Base-by-base conservation (phyloP, 352 stramenopile species). In the Pythium aristosporum region DNA sequence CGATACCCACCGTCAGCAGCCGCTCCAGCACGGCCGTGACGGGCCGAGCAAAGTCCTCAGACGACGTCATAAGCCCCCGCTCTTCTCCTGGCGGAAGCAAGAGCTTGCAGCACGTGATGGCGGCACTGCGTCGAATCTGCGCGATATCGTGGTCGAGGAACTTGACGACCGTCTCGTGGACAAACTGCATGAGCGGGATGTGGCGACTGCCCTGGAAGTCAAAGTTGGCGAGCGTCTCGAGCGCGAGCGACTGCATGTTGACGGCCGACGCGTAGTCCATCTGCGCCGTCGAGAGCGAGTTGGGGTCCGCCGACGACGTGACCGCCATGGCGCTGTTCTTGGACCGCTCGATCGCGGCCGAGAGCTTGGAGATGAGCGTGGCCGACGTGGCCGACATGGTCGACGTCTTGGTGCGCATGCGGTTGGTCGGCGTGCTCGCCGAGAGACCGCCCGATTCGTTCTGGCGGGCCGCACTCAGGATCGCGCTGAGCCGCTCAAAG, bases 21-120 rank as follows among this genome's bases (percentile, higher is more conserved):
- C 85, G 81, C 60, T 96, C 85, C 12, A 96, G 58, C 2, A 96
- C 87, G 0, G 82, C 88, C 0, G 74, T 91, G 9, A 94, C 79
- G 16, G 84, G 82, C 11, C 82, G 73, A 5, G 77, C 75, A 46
- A 91, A 90, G 68, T 94, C 87, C 15, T 91, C 84, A 0, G 82
- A 79, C 1, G 80, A 79, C 1, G 80, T 89, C 68, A 86, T 83
- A 12, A 75, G 64, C 30, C 76, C 65, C 1, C 79, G 76, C 48
- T 89, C 77, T 77, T 94, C 83, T 11, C 80, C 82, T 4, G 74
- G 71, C 4, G 87, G 85, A 10, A 96, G 59, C 61, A 94, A 68
- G 37, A 96, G 69, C 61, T 94, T 94, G 67, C 87, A 96, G 54
- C 87, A 96, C 21, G 87, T 96, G 41, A 93, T 87, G n/a, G 87